phyloP scores from a whole-genome alignment of 2,329 filamentous ascomycete species.

The Metarhizium sp. region DNA sequence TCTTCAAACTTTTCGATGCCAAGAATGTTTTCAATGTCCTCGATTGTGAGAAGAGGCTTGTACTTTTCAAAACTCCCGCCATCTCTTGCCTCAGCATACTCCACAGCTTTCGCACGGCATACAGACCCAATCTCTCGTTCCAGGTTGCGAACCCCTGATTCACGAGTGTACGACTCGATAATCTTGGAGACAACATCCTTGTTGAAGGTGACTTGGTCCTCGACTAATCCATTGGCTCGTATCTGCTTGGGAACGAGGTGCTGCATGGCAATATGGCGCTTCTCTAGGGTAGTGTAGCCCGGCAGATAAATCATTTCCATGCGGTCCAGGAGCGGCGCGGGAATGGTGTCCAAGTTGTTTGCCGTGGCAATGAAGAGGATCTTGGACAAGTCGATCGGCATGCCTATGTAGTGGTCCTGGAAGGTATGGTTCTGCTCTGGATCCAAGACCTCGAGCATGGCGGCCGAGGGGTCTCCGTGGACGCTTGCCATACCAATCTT shows the following conservation, averaged over 20 bases:
- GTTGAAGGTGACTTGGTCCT: conserved; percentile 65
- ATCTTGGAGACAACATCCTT: conserved; percentile 88
- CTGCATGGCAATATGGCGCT: conserved; percentile 84
- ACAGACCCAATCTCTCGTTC: conserved; percentile 94
- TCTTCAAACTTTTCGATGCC: conserved; percentile 92
- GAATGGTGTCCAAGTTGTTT: conserved; percentile 90
- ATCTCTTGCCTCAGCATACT: conserved; percentile 87
- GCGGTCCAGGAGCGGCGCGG: conserved; percentile 83
- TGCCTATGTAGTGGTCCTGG: conserved; percentile 91
- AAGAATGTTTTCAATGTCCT: conserved; percentile 82
- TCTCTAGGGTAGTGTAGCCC: conserved; percentile 95
- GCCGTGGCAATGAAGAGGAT: conserved; percentile 96
- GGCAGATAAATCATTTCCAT: conserved; percentile 95
- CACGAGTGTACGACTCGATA: conserved; percentile 92
- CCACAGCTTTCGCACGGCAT: conserved; percentile 89
- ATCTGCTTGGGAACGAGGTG: conserved; percentile 97
- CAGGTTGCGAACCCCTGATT: conserved; percentile 90
- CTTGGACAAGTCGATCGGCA: conserved; percentile 91
- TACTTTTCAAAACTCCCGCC: conserved; percentile 59
- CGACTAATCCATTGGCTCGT: conserved; percentile 72
- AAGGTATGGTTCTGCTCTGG: conserved; percentile 96
- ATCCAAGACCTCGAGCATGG: conserved; percentile 96
- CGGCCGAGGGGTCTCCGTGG: conserved; percentile 90
- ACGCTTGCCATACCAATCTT: conserved; percentile 88
- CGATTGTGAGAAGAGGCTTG: conserved; percentile 60